Evolutionary conservation across 805 yeast genomes (phyloP).

Genomic region (Myxozyma sirexii): DNA sequence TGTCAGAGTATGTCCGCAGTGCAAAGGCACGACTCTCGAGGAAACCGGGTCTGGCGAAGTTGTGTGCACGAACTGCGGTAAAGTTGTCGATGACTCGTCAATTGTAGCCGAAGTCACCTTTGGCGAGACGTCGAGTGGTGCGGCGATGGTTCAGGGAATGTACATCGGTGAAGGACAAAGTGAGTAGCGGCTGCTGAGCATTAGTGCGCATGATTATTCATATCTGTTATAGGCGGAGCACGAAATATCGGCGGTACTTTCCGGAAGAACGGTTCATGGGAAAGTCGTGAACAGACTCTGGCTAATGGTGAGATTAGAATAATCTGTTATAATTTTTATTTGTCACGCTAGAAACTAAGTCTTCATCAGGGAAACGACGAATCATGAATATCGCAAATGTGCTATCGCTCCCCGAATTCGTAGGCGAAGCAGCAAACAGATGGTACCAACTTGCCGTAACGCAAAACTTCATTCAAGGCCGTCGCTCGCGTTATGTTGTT

Average conservation of each 20-base stretch:
- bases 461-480: constrained; percentile 93
- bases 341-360: background rate
- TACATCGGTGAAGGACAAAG: constrained; percentile 85
- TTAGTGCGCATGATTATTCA: background rate
- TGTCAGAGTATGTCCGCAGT: constrained; percentile 22
- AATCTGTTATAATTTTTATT: no score
- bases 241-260: constrained; percentile 51
- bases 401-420: constrained; percentile 76
- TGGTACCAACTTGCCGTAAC: constrained; percentile 89
- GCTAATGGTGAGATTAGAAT: constrained; percentile 66
- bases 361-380: constrained; percentile 56
- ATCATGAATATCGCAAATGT: constrained; percentile 80
- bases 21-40: constrained; percentile 30
- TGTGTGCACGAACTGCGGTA: constrained; percentile 82
- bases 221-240: constrained; percentile 20
- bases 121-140: constrained; percentile 90
- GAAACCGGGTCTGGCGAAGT: constrained; percentile 51
- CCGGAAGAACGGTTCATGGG: constrained; percentile 47
- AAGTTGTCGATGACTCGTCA: constrained; percentile 86
- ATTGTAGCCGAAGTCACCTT: constrained; percentile 95
- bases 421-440: constrained; percentile 81
- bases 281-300: constrained; percentile 86
- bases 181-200: constrained; percentile 10
- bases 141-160: constrained; percentile 94
- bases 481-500: constrained; percentile 91